Evolutionary conservation across 176 grass and related monocot genomes (phyloP), one percentile per base, ranked within the genome.

Genomic region (Cenchrus americanus): DNA sequence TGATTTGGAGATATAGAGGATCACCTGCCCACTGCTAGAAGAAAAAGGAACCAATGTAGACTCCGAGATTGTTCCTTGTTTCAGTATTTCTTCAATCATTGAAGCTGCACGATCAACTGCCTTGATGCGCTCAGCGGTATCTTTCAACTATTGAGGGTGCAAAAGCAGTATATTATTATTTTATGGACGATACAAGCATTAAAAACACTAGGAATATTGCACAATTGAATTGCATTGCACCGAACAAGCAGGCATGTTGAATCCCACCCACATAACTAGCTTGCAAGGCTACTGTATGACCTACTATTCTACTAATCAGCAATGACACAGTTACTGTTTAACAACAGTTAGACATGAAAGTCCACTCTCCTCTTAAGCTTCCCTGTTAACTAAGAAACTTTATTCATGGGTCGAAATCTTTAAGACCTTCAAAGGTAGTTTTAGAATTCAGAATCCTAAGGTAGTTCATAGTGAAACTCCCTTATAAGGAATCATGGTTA

Each of bases 61-160:
- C 80, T 84, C 87, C 40, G 87, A 47, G 57, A 42, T 88, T 47
- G 73, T 75, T 26, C 85, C 87, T 90, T 94, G 93, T 80, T 92
- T 93, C 79, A 98, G 81, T 40, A 98, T 92, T 79, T 98, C 96
- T 75, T 98, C 93, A 17, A 98, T 82, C 86, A 94, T 92, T 51
- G 89, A 91, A 75, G 96, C 87, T 6, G 93, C 96, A 72, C 50
- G 80, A 87, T 98, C 96, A 90, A 98, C 93, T 75, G 93, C 93
- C 90, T 86, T 95, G 74, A 95, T 94, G 42, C 96, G 87, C 71
- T 98, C 96, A 75, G 91, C 79, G 2, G 85, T 91, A 86, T 95
- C 96, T 90, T 90, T 95, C 64, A 94, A 73, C 93, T 98, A 83
- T 84, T 65, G 34, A 24, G 63, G 17, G 8, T 42, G 2, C 32